Conservation (phyloP, 495 filamentous ascomycete genomes). For the Hypoxylon perforatum region DNA sequence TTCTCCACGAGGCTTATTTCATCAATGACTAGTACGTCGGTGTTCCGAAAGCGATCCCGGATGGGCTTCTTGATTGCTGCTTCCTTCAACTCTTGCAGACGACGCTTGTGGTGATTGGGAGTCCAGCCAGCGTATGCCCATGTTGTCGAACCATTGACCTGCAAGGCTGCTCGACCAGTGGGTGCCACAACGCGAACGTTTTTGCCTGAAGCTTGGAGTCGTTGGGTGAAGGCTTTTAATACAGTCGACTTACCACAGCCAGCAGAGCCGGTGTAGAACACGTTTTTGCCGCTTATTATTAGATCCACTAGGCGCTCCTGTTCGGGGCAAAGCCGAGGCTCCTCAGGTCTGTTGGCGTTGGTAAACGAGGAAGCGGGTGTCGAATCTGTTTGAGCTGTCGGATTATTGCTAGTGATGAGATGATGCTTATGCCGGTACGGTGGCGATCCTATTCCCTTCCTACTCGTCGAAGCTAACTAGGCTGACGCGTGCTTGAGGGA, state of each 20-base stretch:
- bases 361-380: too few species aligned
- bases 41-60: conserved; percentile 48
- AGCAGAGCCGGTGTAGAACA: conserved; percentile 72
- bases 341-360: neutral
- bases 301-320: conserved; percentile 28
- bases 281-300: conserved; percentile 53
- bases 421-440: too few species aligned
- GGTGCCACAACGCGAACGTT: conserved; percentile 64
- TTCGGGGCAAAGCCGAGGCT: conserved; percentile 35
- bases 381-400: too few species aligned
- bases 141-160: conserved; percentile 64
- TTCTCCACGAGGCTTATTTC: conserved; percentile 66
- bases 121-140: conserved; percentile 67
- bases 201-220: conserved; percentile 46
- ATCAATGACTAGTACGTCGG: conserved; percentile 59
- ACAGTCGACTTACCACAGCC: conserved; percentile 71
- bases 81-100: conserved; percentile 21
- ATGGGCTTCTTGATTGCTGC: conserved; percentile 17
- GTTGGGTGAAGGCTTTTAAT: conserved; percentile 57
- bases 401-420: too few species aligned
- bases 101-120: conserved; percentile 46
- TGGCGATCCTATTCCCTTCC: too few species aligned
- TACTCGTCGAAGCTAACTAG: too few species aligned
- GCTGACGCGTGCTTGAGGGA: too few species aligned
- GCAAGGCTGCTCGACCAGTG: conserved; percentile 65